phyloP scores from a whole-genome alignment of 2,329 filamentous ascomycete genomes.

The Pochonia chlamydosporia region DNA sequence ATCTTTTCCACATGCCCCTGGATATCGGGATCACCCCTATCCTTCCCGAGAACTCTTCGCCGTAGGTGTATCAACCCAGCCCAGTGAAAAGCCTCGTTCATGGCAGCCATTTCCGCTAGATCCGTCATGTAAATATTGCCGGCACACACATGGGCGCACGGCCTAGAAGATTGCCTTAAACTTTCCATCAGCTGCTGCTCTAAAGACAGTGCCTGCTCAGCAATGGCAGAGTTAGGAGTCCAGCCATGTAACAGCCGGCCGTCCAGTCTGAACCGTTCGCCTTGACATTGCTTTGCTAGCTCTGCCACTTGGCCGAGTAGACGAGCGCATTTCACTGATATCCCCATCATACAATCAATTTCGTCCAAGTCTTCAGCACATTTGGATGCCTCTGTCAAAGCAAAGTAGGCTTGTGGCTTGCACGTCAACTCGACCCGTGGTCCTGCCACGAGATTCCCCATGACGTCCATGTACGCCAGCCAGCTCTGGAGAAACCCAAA shows the following conservation, averaged over 20 bases:
- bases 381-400: neutral
- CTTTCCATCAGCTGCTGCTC: constrained; percentile 56
- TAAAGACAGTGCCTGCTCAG: constrained; percentile 50
- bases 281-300: constrained; percentile 63
- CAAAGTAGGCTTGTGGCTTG: neutral
- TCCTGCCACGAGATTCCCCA: constrained; percentile 65
- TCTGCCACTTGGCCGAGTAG: constrained; percentile 71
- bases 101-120: constrained; percentile 59
- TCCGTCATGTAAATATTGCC: constrained; percentile 48
- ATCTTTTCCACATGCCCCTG: constrained; percentile 59
- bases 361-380: constrained; percentile 38
- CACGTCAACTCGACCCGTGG: constrained; percentile 13
- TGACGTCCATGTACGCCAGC: constrained; percentile 78
- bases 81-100: constrained; percentile 75
- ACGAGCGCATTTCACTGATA: constrained; percentile 62
- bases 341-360: constrained; percentile 71
- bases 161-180: constrained; percentile 34
- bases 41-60: constrained; percentile 62
- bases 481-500: constrained; percentile 73
- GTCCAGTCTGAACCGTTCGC: constrained; percentile 52
- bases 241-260: constrained; percentile 38
- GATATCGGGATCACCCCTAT: constrained; percentile 52
- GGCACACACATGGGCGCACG: constrained; percentile 41
- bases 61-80: constrained; percentile 72
- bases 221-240: constrained; percentile 42